These are phyloP conservation scores for Alternaria alternata DNA, from an alignment of 2,329 filamentous ascomycete genomes.

Conservation along the genomic window DNA sequence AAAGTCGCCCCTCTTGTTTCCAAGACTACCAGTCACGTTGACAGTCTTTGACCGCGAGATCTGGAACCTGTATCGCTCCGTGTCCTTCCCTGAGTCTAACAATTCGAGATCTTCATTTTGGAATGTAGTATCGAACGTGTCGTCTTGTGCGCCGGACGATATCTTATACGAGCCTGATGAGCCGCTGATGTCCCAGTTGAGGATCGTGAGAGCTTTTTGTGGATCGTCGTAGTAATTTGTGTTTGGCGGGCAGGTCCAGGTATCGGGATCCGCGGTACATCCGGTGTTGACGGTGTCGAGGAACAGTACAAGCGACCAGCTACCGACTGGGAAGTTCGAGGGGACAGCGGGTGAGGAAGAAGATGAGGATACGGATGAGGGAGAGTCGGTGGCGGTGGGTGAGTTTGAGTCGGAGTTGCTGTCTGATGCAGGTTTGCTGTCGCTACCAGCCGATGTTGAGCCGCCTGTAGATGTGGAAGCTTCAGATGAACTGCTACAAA, in stretches of 20 bases:
- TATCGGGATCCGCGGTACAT: constrained; percentile 66
- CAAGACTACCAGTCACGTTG: constrained; percentile 57
- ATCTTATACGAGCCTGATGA: constrained; percentile 57
- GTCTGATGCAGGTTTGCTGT: neutral
- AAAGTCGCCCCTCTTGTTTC: constrained; percentile 56
- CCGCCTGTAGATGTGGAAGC: neutral
- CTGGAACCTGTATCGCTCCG: constrained; percentile 67
- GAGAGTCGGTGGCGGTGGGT: constrained; percentile 12
- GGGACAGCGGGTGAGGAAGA: constrained; percentile 28
- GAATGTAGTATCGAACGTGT: constrained; percentile 67
- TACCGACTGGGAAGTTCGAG: constrained; percentile 66
- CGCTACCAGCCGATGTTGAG: neutral
- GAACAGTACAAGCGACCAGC: constrained; percentile 68
- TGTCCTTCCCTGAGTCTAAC: constrained; percentile 56
- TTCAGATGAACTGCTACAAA: constrained; percentile 1
- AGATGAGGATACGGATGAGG: constrained; percentile 26
- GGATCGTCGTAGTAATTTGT: constrained; percentile 57
- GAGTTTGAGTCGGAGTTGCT: constrained; percentile 6
- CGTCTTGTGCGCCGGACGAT: constrained; percentile 61
- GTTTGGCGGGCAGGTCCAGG: constrained; percentile 71
- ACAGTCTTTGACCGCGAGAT: constrained; percentile 63
- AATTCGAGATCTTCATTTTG: constrained; percentile 60
- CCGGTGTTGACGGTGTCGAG: constrained; percentile 62
- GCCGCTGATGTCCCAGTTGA: constrained; percentile 68
- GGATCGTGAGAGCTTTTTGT: constrained; percentile 58